Evolutionary conservation across 2,329 filamentous ascomycete species (phyloP).

Genomic region (Fusarium subglutinans): DNA sequence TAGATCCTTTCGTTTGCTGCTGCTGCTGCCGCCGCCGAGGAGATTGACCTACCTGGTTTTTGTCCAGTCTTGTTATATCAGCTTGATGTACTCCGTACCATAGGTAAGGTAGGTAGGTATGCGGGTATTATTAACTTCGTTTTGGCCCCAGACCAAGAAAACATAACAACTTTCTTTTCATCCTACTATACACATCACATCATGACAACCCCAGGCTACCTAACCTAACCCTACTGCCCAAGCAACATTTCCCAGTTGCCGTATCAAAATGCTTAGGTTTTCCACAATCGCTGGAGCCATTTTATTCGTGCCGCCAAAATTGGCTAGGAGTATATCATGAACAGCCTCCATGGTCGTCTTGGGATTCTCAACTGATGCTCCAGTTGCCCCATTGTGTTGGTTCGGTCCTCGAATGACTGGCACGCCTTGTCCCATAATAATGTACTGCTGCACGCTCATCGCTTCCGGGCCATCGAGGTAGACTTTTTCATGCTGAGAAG

Average conservation of each 20-base stretch:
- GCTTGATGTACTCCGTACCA: neutral
- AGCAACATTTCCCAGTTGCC: slow-evolving; percentile 65
- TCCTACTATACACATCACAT: neutral
- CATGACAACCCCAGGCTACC: neutral
- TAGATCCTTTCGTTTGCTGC: neutral
- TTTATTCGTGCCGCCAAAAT: slow-evolving; percentile 57
- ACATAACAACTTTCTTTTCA: neutral
- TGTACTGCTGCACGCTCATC: slow-evolving; percentile 64
- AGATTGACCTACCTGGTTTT: neutral
- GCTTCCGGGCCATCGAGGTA: slow-evolving; percentile 67
- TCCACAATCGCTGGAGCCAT: slow-evolving; percentile 70
- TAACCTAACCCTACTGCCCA: slow-evolving; percentile 49
- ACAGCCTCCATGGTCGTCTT: slow-evolving; percentile 67
- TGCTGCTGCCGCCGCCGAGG: neutral
- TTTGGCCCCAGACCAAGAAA: neutral
- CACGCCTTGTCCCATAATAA: slow-evolving; percentile 62
- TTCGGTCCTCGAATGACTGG: slow-evolving; percentile 58
- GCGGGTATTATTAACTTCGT: neutral
- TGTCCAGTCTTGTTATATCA: neutral
- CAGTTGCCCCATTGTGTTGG: slow-evolving; percentile 42
- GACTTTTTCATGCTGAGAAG: slow-evolving; percentile 52
- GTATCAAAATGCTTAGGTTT: slow-evolving; percentile 71
- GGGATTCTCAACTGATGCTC: slow-evolving; percentile 63
- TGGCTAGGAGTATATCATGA: slow-evolving; percentile 64
- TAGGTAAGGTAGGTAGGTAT: neutral